Base-by-base conservation (phyloP, 495 filamentous ascomycete genomes). In the Xylaria curta region DNA sequence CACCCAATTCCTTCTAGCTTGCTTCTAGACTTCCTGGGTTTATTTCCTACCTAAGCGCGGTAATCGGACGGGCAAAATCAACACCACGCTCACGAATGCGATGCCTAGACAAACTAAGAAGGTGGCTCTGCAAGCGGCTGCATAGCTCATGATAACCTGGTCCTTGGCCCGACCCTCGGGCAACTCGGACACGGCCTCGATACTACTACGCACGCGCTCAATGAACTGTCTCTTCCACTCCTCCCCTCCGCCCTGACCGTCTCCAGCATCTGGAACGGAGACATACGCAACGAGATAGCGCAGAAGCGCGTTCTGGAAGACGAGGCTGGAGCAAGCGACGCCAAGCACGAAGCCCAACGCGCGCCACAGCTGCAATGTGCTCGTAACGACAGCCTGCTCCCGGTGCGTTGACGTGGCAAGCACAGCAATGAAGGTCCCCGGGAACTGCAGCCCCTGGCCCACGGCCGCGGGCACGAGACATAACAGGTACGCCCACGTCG, bases 381-480 rank as follows among this genome's bases (percentile, higher is more conserved):
- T 90, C 0, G 91, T 93, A 13, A 91, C 91, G 24, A 94, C 90
- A 3, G 93, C 92, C 75, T 94, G 91, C 44, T 94, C 89, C n/a
- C 85, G 81, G 71, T 91, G 89, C 12, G 87, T 84, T 59, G 88
- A 89, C 0, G 89, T 89, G 1, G 91, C 91, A 5, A 95, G 87
- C 4, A 92, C 84, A 4, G 88, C 87, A 66, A 95, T 87, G 80
- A 91, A 90, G 17, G 89, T 82, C 4, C 87, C 85, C 0, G 92
- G 91, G 76, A 85, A 88, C 75, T 84, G 79, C 76, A 94, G 90
- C 0, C 93, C 93, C 72, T 88, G 85, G 0, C 91, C 92, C 1
- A 91, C 79, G 68, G 87, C 87, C 1, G 83, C 75, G 1, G 92
- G 89, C 0, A 89, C 81, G 2, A 94, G 82, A 71, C 89, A 90